Evolutionary conservation across 1,139 yeast genomes (phyloP).

Genomic region (Meyerozyma sp.): DNA sequence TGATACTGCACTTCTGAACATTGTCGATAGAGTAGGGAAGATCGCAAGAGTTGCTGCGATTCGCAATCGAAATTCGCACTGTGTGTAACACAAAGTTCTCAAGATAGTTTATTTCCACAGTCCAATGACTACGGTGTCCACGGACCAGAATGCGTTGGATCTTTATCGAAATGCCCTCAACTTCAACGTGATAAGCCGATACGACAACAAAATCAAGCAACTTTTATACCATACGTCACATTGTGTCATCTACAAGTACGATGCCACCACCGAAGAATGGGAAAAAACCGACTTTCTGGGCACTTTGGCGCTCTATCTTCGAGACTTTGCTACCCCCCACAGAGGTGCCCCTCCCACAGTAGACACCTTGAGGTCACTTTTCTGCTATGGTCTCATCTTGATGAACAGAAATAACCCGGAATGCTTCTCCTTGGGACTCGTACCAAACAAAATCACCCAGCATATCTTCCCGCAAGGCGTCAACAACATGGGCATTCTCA

Average conservation of each 20-base stretch:
- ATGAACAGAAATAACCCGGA: slow-evolving; percentile 71
- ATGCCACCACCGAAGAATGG: slow-evolving; percentile 68
- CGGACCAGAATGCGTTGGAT: slow-evolving; percentile 38
- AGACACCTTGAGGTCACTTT: slow-evolving; percentile 44
- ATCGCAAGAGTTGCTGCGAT: background rate
- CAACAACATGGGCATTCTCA: slow-evolving; percentile 38
- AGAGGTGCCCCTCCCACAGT: slow-evolving; percentile 21
- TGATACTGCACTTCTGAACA: background rate
- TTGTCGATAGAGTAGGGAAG: background rate
- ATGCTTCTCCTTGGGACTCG: slow-evolving; percentile 74
- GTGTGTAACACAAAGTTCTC: too few species aligned
- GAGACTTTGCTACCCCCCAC: slow-evolving; percentile 41
- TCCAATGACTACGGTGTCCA: background rate
- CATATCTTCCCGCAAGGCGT: slow-evolving; percentile 37
- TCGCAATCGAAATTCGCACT: background rate
- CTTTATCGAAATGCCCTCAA: slow-evolving; percentile 68
- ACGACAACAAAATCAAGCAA: slow-evolving; percentile 77
- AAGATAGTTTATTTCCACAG: too few species aligned
- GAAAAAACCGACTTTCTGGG: slow-evolving; percentile 77
- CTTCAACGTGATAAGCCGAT: slow-evolving; percentile 74
- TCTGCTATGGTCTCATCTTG: slow-evolving; percentile 74
- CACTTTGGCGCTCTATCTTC: slow-evolving; percentile 69
- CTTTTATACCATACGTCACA: slow-evolving; percentile 73
- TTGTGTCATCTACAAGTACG: slow-evolving; percentile 72
- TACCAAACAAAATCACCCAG: slow-evolving; percentile 51